Percentiles rank a stretch among this genome's conserved stretches.
Conservation (phyloP, 495 filamentous ascomycete genomes). For the Penicillium coffeae region DNA sequence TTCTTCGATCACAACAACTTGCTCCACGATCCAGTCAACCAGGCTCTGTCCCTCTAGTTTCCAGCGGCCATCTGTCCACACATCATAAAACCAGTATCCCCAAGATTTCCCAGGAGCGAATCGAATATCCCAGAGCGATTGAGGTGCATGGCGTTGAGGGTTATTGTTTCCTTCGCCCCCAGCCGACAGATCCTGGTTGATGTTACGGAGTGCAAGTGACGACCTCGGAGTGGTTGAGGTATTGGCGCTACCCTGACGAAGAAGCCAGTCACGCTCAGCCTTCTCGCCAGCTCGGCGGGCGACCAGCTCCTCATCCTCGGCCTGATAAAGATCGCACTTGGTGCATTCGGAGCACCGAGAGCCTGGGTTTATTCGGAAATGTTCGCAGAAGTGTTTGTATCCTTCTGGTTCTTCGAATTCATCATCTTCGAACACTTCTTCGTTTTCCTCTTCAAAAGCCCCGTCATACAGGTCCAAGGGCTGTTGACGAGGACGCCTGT, state of each 20-base stretch:
- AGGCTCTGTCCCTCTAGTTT: slow-evolving; percentile 40
- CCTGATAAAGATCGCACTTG: slow-evolving; percentile 84
- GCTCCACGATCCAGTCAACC: slow-evolving; percentile 45
- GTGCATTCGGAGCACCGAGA: slow-evolving; percentile 71
- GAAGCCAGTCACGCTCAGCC: slow-evolving; percentile 79
- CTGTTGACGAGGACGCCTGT: slow-evolving; percentile 5
- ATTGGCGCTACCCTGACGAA: slow-evolving; percentile 50
- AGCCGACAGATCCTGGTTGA: slow-evolving; percentile 36
- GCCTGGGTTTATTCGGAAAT: slow-evolving; percentile 74
- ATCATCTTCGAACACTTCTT: slow-evolving; percentile 22
- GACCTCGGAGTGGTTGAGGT: slow-evolving; percentile 10
- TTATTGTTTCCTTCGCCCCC: slow-evolving; percentile 10
- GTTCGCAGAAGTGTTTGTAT: slow-evolving; percentile 91
- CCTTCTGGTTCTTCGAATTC: slow-evolving; percentile 55
- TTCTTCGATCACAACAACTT: slow-evolving; percentile 36
- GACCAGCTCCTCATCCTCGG: slow-evolving; percentile 78
- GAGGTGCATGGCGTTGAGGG: slow-evolving; percentile 4
- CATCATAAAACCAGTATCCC: slow-evolving; percentile 36
- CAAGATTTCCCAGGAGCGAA: slow-evolving; percentile 18
- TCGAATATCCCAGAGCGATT: slow-evolving; percentile 17
- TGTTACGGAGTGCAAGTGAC: slow-evolving; percentile 19
- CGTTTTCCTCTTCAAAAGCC: slow-evolving; percentile 5
- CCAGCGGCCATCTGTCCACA: slow-evolving; percentile 40
- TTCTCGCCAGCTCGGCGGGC: slow-evolving; percentile 69
- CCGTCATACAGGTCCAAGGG: slow-evolving; percentile 11